Evolutionary conservation across 768 basidiomycete species (phyloP).

Genomic region (Rhizopogon vesiculosus): DNA sequence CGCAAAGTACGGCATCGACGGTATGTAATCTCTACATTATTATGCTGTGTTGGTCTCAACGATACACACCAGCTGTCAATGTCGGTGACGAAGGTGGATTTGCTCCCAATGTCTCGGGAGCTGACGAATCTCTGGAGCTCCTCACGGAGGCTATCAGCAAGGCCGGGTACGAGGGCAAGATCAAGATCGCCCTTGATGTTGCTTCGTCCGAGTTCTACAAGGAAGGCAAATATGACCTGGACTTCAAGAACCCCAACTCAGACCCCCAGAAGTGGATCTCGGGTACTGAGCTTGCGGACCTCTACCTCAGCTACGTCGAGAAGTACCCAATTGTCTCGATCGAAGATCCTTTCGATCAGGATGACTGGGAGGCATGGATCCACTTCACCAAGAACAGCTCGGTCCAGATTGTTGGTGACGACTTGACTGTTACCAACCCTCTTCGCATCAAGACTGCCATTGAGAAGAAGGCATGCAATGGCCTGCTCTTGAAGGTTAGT

Average conservation of each 20-base stretch:
- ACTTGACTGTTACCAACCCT: slow-evolving; percentile 97
- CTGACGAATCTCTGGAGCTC: slow-evolving; percentile 96
- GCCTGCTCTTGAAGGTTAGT: slow-evolving; percentile 86
- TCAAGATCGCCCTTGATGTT: slow-evolving; percentile 97
- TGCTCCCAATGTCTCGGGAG: slow-evolving; percentile 95
- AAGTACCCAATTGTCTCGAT: slow-evolving; percentile 96
- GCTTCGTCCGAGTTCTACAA: slow-evolving; percentile 99
- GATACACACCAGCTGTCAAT: slow-evolving; percentile 71
- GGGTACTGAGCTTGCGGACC: slow-evolving; percentile 86
- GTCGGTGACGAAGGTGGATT: slow-evolving; percentile 99
- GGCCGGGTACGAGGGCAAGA: slow-evolving; percentile 97
- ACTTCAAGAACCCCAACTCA: slow-evolving; percentile 99
- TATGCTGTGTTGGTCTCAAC: background rate
- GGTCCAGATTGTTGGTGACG: slow-evolving; percentile 94
- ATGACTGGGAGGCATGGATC: slow-evolving; percentile 98
- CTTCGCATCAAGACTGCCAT: slow-evolving; percentile 97
- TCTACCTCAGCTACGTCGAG: slow-evolving; percentile 82
- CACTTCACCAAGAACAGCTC: slow-evolving; percentile 78
- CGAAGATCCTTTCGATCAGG: slow-evolving; percentile 99
- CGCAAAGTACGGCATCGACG: slow-evolving; percentile 98
- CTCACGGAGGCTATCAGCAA: slow-evolving; percentile 94
- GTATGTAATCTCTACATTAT: slow-evolving; percentile 38
- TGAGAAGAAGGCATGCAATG: slow-evolving; percentile 99
- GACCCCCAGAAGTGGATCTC: slow-evolving; percentile 96
- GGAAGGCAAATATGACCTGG: slow-evolving; percentile 98